Conservation (phyloP, 306 rosid species). For the Hippophae rhamnoides region DNA sequence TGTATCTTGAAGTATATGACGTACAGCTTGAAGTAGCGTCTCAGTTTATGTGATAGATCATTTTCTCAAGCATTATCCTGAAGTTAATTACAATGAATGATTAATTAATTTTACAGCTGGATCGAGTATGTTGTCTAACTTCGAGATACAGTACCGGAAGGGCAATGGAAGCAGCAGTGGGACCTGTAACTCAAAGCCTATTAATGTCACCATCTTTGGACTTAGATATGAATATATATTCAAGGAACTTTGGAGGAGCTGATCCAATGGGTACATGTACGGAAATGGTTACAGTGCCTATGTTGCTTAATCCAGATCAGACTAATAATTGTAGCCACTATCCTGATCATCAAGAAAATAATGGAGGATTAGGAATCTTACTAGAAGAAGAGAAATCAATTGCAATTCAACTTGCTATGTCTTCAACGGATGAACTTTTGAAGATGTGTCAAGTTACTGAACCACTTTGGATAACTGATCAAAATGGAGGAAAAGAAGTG, state of each 20-base stretch:
- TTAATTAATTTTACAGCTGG: conserved; percentile 37
- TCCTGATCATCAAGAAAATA: too few species aligned
- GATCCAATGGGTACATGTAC: conserved; percentile 44
- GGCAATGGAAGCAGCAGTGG: conserved; percentile 39
- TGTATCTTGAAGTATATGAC: too few species aligned
- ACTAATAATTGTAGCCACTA: conserved; percentile 26
- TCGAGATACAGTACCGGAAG: conserved; percentile 51
- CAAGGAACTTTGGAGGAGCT: conserved; percentile 38
- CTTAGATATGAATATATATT: conserved; percentile 75
- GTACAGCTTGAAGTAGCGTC: too few species aligned
- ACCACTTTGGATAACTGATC: conserved; percentile 62
- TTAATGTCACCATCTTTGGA: conserved; percentile 50
- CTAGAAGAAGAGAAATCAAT: conserved; percentile 68
- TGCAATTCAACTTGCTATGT: conserved; percentile 60
- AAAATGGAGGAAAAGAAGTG: conserved; percentile 47
- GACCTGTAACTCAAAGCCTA: conserved; percentile 27
- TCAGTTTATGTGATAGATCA: too few species aligned
- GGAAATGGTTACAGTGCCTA: conserved; percentile 54
- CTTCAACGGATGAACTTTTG: conserved; percentile 53
- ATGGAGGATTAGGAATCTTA: conserved; percentile 2
- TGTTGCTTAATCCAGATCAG: conserved; percentile 28
- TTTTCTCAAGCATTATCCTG: too few species aligned
- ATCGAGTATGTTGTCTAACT: conserved; percentile 61
- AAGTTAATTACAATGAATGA: not conserved
- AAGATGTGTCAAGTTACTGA: conserved; percentile 54